phyloP scores from a whole-genome alignment of 805 yeast genomes.

The Ogataea minuta region DNA sequence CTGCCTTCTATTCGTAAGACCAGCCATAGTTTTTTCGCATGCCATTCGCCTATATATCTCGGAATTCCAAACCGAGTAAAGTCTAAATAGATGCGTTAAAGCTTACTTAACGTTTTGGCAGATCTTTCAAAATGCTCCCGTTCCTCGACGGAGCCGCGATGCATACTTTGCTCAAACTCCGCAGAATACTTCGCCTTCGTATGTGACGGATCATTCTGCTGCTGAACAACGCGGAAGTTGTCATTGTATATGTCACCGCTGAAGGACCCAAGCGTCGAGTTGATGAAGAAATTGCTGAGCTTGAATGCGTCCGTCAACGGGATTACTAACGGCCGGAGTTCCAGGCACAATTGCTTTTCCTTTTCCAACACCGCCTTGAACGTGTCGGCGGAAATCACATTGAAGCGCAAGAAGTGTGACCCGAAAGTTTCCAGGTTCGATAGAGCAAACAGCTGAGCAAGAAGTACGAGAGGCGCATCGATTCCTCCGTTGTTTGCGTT shows the following conservation, averaged over 20 bases:
- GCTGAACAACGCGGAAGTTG: constrained; percentile 58
- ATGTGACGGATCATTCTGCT: constrained; percentile 45
- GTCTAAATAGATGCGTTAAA: neutral
- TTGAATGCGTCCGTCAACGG: constrained; percentile 83
- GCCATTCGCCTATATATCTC: no score
- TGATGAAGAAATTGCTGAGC: constrained; percentile 74
- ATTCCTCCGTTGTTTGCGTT: constrained; percentile 38
- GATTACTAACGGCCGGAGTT: constrained; percentile 65
- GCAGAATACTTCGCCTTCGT: constrained; percentile 62
- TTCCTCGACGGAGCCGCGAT: constrained; percentile 36
- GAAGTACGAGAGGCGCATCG: constrained; percentile 45
- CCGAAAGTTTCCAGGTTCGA: constrained; percentile 68
- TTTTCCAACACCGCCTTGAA: constrained; percentile 41
- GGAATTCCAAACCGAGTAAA: neutral
- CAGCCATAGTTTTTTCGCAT: no score
- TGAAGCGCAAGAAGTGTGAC: constrained; percentile 66
- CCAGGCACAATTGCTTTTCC: constrained; percentile 45
- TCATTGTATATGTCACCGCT: constrained; percentile 83
- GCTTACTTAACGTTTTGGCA: constrained; percentile 22
- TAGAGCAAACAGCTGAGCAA: constrained; percentile 64
- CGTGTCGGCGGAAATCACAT: constrained; percentile 50
- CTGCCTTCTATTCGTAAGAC: no score
- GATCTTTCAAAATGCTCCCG: constrained; percentile 29
- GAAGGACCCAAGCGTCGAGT: constrained; percentile 77
- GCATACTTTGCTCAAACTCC: constrained; percentile 37